Conservation (phyloP, 768 basidiomycete genomes). For the Tephrocybe sp. region DNA sequence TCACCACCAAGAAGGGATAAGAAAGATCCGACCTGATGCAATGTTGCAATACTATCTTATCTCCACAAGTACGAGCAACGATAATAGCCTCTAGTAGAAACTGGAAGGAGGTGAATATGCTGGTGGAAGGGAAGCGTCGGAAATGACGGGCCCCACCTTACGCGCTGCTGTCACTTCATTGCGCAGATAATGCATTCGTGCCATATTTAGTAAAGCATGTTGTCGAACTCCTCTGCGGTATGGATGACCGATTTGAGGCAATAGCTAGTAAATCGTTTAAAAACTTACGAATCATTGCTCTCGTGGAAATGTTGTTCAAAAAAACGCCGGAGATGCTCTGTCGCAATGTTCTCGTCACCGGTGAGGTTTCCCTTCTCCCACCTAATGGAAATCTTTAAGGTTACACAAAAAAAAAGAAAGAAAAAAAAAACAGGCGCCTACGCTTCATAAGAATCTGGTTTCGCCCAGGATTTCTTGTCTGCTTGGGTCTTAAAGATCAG, state of each 20-base stretch:
- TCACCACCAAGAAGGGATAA: neutral
- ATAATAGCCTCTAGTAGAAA: slow-evolving; percentile 75
- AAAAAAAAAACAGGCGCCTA: slow-evolving; percentile 31
- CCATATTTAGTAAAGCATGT: slow-evolving; percentile 75
- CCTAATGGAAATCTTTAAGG: slow-evolving; percentile 32
- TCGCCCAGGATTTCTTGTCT: slow-evolving; percentile 68
- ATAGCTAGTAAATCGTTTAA: too few relatives aligned
- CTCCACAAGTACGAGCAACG: slow-evolving; percentile 71
- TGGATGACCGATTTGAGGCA: too few relatives aligned
- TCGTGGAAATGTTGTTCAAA: slow-evolving; percentile 88
- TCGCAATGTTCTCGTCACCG: slow-evolving; percentile 69
- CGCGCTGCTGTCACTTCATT: slow-evolving; percentile 68
- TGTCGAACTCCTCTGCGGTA: slow-evolving; percentile 72
- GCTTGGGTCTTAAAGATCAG: slow-evolving; percentile 62
- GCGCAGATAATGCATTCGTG: slow-evolving; percentile 74
- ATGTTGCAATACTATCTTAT: slow-evolving; percentile 72
- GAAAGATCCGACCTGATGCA: slow-evolving; percentile 61
- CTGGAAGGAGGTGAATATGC: slow-evolving; percentile 33
- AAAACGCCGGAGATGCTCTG: slow-evolving; percentile 72
- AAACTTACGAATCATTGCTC: slow-evolving; percentile 77
- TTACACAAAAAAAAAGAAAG: neutral
- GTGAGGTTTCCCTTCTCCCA: slow-evolving; percentile 65
- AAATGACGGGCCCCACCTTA: slow-evolving; percentile 46
- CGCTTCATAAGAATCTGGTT: slow-evolving; percentile 58
- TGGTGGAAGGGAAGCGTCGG: neutral